Base-by-base conservation (phyloP, 2,329 filamentous ascomycete species). In the Fusarium circinatum region DNA sequence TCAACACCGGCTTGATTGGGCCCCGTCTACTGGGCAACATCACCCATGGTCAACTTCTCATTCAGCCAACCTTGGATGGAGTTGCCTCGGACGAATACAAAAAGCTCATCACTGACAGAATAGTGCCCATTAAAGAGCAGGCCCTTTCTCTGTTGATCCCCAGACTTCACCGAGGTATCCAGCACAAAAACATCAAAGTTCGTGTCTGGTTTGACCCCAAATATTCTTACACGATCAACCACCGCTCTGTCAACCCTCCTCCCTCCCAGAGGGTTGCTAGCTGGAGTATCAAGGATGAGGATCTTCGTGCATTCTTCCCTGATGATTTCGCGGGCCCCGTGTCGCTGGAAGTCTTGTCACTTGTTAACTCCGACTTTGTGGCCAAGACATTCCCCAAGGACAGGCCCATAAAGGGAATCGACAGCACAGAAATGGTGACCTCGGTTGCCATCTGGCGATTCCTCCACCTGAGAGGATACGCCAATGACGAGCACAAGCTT, bases 401-500 rank as follows among this genome's bases (percentile, higher is more conserved):
- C 73, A 87, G 85, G 76, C 79, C 83, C 20, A 90, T 86, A 42
- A 89, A 87, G 67, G 89, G 92, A n/a, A 89, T 92, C 71, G 88
- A 92, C 55, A 86, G 86, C 28, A 80, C 83, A 22, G 93, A 96
- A 78, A 88, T 96, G 62, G 84, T 94, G 62, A 83, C 87, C 13
- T 89, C 89, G 24, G 94, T 98, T 77, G 90, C 92, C 12, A 88
- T 96, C 66, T 98, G 94, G 93, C 90, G 95, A 62, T 96, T 98
- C 82, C 87, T 99, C 28, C 94, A 98, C 79, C 87, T 98, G 55
- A 91, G 95, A 67, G 95, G 92, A 30, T 99, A 98, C 78, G 87
- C 97, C 52, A 90, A 96, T 75, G 87, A 91, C 57, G 86, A 89
- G 54, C 96, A 98, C 82, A 89, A 91, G 68, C 87, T 98, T 69